phyloP scores from a whole-genome alignment of 192 early-diverging fungal species.

The Phycomyces nitens region DNA sequence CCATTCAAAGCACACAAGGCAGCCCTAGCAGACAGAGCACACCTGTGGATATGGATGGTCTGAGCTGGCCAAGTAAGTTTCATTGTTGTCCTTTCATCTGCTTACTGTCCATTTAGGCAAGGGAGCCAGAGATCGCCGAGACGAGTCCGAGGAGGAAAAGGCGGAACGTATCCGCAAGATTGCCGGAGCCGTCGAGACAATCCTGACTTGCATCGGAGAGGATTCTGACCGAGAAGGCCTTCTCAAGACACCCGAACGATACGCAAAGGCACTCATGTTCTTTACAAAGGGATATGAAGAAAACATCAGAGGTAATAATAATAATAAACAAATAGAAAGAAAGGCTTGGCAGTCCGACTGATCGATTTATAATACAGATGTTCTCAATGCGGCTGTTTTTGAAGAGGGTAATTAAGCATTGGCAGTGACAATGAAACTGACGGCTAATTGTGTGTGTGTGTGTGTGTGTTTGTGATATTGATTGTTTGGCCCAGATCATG shows the following conservation, averaged over 20 bases:
- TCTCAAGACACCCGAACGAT: slow-evolving; percentile 91
- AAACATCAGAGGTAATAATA: slow-evolving; percentile 61
- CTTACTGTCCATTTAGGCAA: slow-evolving; percentile 47
- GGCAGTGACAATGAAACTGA: background rate
- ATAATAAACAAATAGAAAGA: background rate
- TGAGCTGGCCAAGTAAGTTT: slow-evolving; percentile 80
- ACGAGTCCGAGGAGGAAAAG: slow-evolving; percentile 75
- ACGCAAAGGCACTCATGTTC: slow-evolving; percentile 96
- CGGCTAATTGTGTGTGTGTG: slow-evolving; percentile 5
- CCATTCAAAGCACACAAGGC: background rate
- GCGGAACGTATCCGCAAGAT: slow-evolving; percentile 71
- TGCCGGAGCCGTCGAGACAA: slow-evolving; percentile 78
- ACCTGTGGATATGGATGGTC: slow-evolving; percentile 65
- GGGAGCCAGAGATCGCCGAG: slow-evolving; percentile 74
- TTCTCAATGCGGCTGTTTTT: slow-evolving; percentile 95
- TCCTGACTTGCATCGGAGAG: slow-evolving; percentile 93
- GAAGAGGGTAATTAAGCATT: slow-evolving; percentile 66
- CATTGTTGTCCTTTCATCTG: background rate
- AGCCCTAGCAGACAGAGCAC: slow-evolving; percentile 12
- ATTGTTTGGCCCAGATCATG: slow-evolving; percentile 63
- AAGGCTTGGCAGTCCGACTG: background rate
- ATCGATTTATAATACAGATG: slow-evolving; percentile 40
- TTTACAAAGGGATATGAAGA: slow-evolving; percentile 99
- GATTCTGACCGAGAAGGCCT: slow-evolving; percentile 92
- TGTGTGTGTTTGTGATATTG: slow-evolving; percentile 1